Base-by-base conservation (phyloP, 2,329 filamentous ascomycete genomes). In the Fusarium beomiforme region DNA sequence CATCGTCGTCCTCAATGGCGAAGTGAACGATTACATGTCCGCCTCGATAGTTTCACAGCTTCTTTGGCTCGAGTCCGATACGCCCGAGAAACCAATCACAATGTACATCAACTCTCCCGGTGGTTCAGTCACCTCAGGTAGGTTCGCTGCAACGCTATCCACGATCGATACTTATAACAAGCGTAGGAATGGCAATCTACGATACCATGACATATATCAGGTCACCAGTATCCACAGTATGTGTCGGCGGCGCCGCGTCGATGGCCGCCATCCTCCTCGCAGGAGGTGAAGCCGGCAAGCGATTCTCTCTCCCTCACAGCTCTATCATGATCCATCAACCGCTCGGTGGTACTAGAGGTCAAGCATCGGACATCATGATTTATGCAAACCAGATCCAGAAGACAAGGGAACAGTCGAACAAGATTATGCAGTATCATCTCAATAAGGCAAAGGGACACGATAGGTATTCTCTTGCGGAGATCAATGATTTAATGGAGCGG, bases 181-280 rank as follows among this genome's bases (percentile, higher is more conserved):
- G 6, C 9, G 13, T 65, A 80, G 90, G 90, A 19, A 86, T 92
- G 66, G 95, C 96, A 29, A 98, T 99, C 77, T 99, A 99, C 86
- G 96, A 99, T 80, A 99, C 96, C 16, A 98, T 99, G 95, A 91
- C 92, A 75, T 99, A 99, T 81, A 98, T 99, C 79, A 91, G 92
- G 67, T 93, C 93, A 5, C 94, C 95, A 2, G 94, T 99, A 0
- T 95, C 92, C 44, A 99, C 96, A 1, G 96, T 99, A 33, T 98
- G 96, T 78, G 89, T 99, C 44, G 96, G 96, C 11, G 93, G 97
- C 77, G 96, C 97, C 0, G 95, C 96, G 3, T 96, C 92, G 6
- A 99, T 99, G 96, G 96, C 95, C 9, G 94, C 92, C 3, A 86
- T 99, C 26, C 85, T 99, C 2, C 89, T 99, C 2, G 92, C 93